Conservation (phyloP, 306 rosid genomes). For the Hylodesmum podocarpum region DNA sequence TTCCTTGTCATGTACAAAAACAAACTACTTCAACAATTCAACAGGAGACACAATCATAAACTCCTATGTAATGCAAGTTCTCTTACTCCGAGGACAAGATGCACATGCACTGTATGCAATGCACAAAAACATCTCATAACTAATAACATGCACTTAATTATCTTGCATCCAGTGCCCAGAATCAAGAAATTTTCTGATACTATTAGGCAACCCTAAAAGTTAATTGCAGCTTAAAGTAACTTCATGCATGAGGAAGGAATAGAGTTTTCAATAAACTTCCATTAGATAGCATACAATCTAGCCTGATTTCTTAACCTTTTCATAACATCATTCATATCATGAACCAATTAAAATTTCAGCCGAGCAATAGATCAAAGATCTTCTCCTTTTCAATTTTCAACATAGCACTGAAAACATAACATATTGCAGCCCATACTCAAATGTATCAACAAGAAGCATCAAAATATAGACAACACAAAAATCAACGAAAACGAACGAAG, state of each 20-base stretch:
- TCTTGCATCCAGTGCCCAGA: background rate
- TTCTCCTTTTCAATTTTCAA: background rate
- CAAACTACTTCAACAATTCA: background rate
- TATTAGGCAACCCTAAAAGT: constrained; percentile 2
- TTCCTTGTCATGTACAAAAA: background rate
- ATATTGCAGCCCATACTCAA: background rate
- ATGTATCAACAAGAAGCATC: constrained; percentile 1
- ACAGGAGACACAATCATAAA: background rate
- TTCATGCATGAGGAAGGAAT: constrained; percentile 23
- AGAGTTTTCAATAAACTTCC: constrained; percentile 14
- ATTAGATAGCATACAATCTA: background rate
- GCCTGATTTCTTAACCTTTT: background rate
- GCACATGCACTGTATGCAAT: background rate
- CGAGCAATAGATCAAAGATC: background rate
- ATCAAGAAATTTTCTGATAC: background rate
- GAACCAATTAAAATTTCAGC: background rate
- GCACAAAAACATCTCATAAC: background rate
- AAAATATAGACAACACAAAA: background rate
- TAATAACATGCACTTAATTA: background rate
- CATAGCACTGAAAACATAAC: background rate
- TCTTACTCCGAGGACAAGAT: background rate
- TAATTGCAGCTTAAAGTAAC: constrained; percentile 4
- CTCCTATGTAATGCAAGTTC: background rate
- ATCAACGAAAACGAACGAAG: background rate
- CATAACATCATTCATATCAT: background rate